Percentiles rank a stretch among this genome's conserved stretches.
These are phyloP conservation scores for Metschnikowia borealis DNA, from an alignment of 805 yeast species.

Conservation along the genomic window DNA sequence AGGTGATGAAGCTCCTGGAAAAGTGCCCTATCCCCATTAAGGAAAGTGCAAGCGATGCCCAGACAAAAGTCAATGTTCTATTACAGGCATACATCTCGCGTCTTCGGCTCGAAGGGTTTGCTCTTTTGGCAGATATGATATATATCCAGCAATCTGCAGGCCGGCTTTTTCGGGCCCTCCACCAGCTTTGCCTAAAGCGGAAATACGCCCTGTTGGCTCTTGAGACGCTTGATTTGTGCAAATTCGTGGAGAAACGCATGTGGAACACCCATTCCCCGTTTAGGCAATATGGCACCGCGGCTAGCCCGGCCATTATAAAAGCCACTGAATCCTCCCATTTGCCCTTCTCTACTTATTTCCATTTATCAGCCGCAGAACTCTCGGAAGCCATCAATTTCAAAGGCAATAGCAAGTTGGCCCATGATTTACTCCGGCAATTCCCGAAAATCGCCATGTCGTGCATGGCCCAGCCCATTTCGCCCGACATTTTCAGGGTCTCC, in stretches of 20 bases:
- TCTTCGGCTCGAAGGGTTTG: conserved; percentile 77
- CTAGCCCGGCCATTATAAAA: conserved; percentile 65
- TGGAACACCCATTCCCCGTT: conserved; percentile 88
- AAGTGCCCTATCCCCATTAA: conserved; percentile 83
- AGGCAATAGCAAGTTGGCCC: conserved; percentile 56
- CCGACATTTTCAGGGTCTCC: conserved; percentile 60
- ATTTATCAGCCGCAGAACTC: conserved; percentile 68
- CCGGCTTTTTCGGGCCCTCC: conserved; percentile 78
- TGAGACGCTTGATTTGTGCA: conserved; percentile 58
- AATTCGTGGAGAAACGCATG: conserved; percentile 73
- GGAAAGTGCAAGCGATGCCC: conserved; percentile 64
- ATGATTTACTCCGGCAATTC: conserved; percentile 60
- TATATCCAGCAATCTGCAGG: conserved; percentile 93
- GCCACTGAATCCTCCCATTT: conserved; percentile 75
- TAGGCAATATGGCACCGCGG: conserved; percentile 67
- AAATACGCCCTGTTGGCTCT: conserved; percentile 68
- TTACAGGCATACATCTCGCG: conserved; percentile 85
- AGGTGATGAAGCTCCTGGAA: conserved; percentile 63
- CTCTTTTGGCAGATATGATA: conserved; percentile 88
- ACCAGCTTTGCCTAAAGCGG: conserved; percentile 67
- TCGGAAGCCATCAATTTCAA: conserved; percentile 78
- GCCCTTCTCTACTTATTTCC: conserved; percentile 79
- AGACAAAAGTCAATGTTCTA: conserved; percentile 74
- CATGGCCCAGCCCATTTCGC: conserved; percentile 72
- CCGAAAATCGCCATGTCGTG: conserved; percentile 64